These are phyloP conservation scores for Quercus rubra DNA, from an alignment of 306 rosid genomes.

Conservation along the genomic window DNA sequence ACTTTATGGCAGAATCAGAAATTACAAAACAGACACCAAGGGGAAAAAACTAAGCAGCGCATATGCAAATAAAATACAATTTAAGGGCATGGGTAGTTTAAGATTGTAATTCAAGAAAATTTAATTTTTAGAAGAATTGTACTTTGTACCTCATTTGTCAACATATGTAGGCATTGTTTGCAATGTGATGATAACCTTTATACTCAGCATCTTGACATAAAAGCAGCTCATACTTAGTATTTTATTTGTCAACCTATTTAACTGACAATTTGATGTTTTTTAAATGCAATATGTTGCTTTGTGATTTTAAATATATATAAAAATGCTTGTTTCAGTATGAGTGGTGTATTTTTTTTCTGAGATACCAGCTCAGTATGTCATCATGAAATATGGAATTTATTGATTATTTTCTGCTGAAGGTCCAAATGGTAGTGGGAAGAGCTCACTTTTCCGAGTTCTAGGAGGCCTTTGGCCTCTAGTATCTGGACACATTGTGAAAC, in stretches of 20 bases:
- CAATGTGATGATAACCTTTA: not conserved
- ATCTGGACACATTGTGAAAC: conserved; percentile 91
- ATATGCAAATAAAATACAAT: not conserved
- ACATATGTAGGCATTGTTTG: not conserved
- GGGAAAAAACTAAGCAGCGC: not conserved
- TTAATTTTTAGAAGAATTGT: not conserved
- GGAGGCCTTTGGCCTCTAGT: conserved; percentile 99
- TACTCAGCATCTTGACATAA: not conserved
- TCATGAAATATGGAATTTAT: not conserved
- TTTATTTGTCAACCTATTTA: not conserved
- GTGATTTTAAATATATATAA: not conserved
- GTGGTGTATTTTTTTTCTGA: not conserved
- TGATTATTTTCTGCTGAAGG: conserved; percentile 52
- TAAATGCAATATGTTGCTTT: not conserved
- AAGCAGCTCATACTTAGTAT: not conserved
- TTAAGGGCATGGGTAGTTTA: not conserved
- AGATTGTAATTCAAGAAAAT: not conserved
- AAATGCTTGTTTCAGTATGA: not conserved
- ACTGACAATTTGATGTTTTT: not conserved
- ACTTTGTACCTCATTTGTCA: not conserved
- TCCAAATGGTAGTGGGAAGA: conserved; percentile 99
- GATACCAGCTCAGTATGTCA: not conserved
- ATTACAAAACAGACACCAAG: not conserved
- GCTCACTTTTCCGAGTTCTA: conserved; percentile 96
- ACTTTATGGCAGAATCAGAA: not conserved